Percentiles rank a stretch among this genome's conserved stretches.
These are phyloP conservation scores for Coemansia sp. DNA, from an alignment of 192 early-diverging fungal genomes.

Conservation along the genomic window DNA sequence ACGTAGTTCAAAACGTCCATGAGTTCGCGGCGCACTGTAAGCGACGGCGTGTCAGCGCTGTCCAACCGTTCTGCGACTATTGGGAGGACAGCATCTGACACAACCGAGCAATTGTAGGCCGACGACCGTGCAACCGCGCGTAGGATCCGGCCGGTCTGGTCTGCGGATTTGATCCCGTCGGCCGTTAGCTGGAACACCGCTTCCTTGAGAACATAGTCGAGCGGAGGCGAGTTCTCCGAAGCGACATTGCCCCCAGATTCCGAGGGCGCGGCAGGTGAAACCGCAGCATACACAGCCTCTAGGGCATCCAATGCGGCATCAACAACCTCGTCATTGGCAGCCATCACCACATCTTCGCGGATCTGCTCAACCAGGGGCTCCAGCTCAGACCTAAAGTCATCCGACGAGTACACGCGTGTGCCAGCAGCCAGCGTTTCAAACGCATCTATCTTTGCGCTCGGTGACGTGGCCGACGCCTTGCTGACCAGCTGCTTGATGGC, in stretches of 20 bases:
- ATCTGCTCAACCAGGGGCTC: slow-evolving; percentile 71
- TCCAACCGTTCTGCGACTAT: slow-evolving; percentile 63
- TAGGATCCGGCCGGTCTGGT: slow-evolving; percentile 66
- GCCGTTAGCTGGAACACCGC: slow-evolving; percentile 58
- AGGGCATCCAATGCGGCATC: slow-evolving; percentile 69
- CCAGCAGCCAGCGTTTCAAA: slow-evolving; percentile 85
- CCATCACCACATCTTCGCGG: slow-evolving; percentile 69
- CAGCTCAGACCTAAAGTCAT: slow-evolving; percentile 65
- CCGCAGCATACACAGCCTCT: slow-evolving; percentile 61
- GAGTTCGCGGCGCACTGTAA: slow-evolving; percentile 55
- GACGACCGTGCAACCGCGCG: slow-evolving; percentile 58
- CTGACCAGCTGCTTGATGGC: slow-evolving; percentile 87
- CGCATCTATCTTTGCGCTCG: slow-evolving; percentile 92
- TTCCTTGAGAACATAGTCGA: slow-evolving; percentile 61
- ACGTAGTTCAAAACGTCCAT: slow-evolving; percentile 72
- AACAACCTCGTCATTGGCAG: slow-evolving; percentile 69
- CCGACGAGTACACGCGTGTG: slow-evolving; percentile 72
- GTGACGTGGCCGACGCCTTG: slow-evolving; percentile 83
- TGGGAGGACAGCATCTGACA: slow-evolving; percentile 64
- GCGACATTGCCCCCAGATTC: not conserved
- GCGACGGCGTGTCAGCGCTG: slow-evolving; percentile 47
- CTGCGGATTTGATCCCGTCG: slow-evolving; percentile 68
- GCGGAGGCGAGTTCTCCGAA: slow-evolving; percentile 27
- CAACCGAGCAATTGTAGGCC: slow-evolving; percentile 50
- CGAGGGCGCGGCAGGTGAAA: slow-evolving; percentile 44